Evolutionary conservation across 441 rosid species (phyloP).

Genomic region (Isatis lusitanica): DNA sequence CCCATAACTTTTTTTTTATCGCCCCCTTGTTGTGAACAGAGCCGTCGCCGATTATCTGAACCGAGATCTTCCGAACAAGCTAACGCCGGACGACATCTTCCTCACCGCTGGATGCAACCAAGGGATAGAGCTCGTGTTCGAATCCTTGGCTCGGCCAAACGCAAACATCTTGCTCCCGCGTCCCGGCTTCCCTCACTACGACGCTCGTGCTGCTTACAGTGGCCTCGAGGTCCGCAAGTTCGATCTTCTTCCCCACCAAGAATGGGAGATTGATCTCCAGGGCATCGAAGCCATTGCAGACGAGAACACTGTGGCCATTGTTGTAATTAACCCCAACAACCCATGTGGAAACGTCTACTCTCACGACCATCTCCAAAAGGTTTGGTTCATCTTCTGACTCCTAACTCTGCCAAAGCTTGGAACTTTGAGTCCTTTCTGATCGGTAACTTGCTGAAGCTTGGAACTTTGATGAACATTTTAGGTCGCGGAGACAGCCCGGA

Average conservation of each 20-base stretch:
- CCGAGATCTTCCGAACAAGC: slow-evolving; percentile 45
- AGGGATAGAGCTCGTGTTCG: slow-evolving; percentile 42
- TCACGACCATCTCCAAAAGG: slow-evolving; percentile 50
- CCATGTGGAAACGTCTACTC: slow-evolving; percentile 59
- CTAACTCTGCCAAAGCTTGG: not conserved
- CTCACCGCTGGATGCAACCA: slow-evolving; percentile 49
- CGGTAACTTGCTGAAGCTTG: not conserved
- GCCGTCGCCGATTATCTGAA: slow-evolving; percentile 56
- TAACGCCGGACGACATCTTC: slow-evolving; percentile 54
- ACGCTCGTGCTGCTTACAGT: slow-evolving; percentile 39
- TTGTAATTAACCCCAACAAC: slow-evolving; percentile 50
- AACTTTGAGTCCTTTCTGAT: not conserved
- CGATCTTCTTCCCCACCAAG: slow-evolving; percentile 56
- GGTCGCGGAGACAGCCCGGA: slow-evolving; percentile 55
- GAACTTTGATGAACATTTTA: slow-evolving; percentile 10
- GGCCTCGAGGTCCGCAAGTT: slow-evolving; percentile 47
- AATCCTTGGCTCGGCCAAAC: slow-evolving; percentile 44
- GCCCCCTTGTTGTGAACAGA: slow-evolving; percentile 30
- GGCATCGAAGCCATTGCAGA: slow-evolving; percentile 48
- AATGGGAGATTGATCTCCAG: slow-evolving; percentile 53
- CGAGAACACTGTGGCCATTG: slow-evolving; percentile 51
- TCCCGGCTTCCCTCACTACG: slow-evolving; percentile 54
- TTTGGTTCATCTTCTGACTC: not conserved
- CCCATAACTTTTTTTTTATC: not conserved
- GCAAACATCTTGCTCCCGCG: slow-evolving; percentile 54